Evolutionary conservation across 202 grass and related monocot species (phyloP), one percentile per base, ranked within the genome.

Genomic region (Panicum hallii): DNA sequence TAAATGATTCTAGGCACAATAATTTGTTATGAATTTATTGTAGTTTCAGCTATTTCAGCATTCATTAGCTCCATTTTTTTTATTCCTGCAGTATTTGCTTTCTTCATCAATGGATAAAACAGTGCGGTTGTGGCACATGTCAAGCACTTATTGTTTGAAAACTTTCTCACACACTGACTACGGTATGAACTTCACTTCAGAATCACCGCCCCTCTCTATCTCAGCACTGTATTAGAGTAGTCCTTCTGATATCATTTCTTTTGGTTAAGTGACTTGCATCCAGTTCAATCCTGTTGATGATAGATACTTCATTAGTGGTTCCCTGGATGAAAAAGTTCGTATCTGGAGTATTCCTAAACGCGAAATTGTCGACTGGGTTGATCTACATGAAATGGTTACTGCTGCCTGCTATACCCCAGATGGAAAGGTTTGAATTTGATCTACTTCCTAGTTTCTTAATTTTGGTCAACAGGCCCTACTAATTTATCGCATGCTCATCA

Each of bases 61-160:
- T 71, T 60, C 57, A 53, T 90, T 50, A 75, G 3, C 72, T 86
- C 46, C 60, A 48, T 43, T 77, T 78, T 32, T 92, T 75, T 49
- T 16, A 90, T 50, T 78, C 45, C 48, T 91, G 83, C 89, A 99
- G 96, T 92, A 94, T 74, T 92, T 99, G 72, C 87, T 99, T 86
- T 99, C 96, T 63, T 96, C 96, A 34, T 99, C 96, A 69, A 99
- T 99, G 96, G 96, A 99, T 91, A 99, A 99, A 94, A 99, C 96
- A 38, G 96, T 99, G 71, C 89, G 96, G 84, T 85, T 99, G 70
- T 99, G 96, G 96, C 88, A 99, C 86, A 92, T 99, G 93, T 93
- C 91, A 67, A 96, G 84, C 88, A 96, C 88, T 82, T 93, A 91
- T 47, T 99, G 96, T 89, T 88, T 99, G 82, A 96, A 96, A 95